A percentile compares a stretch with the other conserved stretches of the same genome.
Conservation (phyloP, 1,139 yeast genomes). For the Pichia sp. region DNA sequence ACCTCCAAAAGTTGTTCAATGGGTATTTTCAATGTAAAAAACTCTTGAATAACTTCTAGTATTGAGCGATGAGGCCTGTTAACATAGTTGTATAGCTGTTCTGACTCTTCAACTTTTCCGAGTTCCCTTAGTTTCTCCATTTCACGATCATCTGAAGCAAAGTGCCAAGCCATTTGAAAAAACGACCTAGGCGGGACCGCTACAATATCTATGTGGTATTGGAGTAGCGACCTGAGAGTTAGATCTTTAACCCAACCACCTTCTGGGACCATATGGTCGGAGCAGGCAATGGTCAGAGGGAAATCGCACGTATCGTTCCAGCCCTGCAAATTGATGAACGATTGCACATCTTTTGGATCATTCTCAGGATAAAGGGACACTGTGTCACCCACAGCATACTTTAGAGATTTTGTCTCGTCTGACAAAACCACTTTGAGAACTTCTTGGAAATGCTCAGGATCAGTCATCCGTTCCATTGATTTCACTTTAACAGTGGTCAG, state of each 20-base stretch:
- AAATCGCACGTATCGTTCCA: slow-evolving; percentile 71
- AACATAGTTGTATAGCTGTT: slow-evolving; percentile 83
- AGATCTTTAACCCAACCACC: slow-evolving; percentile 56
- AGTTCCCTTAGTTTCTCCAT: slow-evolving; percentile 73
- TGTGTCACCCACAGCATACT: slow-evolving; percentile 76
- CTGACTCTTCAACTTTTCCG: slow-evolving; percentile 64
- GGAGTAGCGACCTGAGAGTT: slow-evolving; percentile 69
- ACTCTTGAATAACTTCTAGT: slow-evolving; percentile 78
- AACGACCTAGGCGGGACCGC: slow-evolving; percentile 84
- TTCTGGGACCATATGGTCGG: slow-evolving; percentile 17
- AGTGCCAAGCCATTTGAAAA: slow-evolving; percentile 67
- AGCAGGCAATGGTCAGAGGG: slow-evolving; percentile 32
- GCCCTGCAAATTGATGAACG: slow-evolving; percentile 62
- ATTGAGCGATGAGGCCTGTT: slow-evolving; percentile 87
- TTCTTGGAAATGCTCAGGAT: slow-evolving; percentile 79
- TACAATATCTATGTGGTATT: slow-evolving; percentile 75
- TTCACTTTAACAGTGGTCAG: slow-evolving; percentile 30
- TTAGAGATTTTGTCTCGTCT: slow-evolving; percentile 24
- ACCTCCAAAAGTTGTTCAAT: slow-evolving; percentile 68
- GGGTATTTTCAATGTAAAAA: slow-evolving; percentile 70
- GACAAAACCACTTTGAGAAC: slow-evolving; percentile 63
- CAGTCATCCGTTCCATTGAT: slow-evolving; percentile 17
- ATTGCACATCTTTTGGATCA: slow-evolving; percentile 57
- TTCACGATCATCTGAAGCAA: slow-evolving; percentile 68
- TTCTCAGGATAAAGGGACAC: slow-evolving; percentile 74